Percentiles rank a stretch among this genome's conserved stretches.
phyloP scores from a whole-genome alignment of 371 early-diverging fungal genomes.

The Mucor lusitanicus region DNA sequence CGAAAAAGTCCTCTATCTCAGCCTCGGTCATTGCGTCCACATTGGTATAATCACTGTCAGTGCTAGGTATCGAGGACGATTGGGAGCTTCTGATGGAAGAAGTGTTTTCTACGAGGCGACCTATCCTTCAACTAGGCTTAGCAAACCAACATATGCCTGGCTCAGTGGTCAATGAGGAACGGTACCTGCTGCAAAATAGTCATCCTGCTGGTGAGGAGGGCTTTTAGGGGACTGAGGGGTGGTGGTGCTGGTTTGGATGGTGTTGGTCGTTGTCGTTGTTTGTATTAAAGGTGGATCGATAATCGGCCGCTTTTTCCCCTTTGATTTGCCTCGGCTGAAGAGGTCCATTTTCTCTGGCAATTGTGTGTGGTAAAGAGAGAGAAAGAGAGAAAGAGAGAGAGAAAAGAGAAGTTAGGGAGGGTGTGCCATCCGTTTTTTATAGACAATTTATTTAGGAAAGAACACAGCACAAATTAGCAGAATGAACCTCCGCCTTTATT shows the following conservation, averaged over 20 bases:
- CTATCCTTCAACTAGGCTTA: conserved; percentile 19
- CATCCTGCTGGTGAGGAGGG: conserved; percentile 19
- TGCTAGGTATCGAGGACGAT: conserved; percentile 35
- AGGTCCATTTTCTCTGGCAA: conserved; percentile 25
- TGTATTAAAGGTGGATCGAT: conserved; percentile 11
- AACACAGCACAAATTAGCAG: neutral
- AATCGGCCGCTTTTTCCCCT: conserved; percentile 20
- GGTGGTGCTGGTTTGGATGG: neutral
- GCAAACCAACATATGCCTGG: conserved; percentile 8
- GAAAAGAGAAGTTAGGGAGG: conserved; percentile 3
- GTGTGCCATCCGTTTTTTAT: neutral
- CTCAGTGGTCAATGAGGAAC: neutral
- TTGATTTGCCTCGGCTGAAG: conserved; percentile 34
- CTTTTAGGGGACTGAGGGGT: conserved; percentile 25
- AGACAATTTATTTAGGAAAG: neutral
- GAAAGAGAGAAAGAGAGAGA: neutral
- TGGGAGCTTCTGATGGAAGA: conserved; percentile 31
- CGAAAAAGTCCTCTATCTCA: conserved; percentile 49
- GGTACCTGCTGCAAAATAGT: conserved; percentile 20
- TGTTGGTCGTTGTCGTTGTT: conserved; percentile 11
- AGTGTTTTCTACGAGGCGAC: conserved; percentile 16
- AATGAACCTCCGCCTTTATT: conserved; percentile 1
- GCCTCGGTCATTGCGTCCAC: conserved; percentile 21
- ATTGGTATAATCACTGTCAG: conserved; percentile 24
- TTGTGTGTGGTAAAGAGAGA: conserved; percentile 2